These are phyloP conservation scores for Davidsoniella australis DNA, from an alignment of 2,329 filamentous ascomycete species.

Conservation along the genomic window DNA sequence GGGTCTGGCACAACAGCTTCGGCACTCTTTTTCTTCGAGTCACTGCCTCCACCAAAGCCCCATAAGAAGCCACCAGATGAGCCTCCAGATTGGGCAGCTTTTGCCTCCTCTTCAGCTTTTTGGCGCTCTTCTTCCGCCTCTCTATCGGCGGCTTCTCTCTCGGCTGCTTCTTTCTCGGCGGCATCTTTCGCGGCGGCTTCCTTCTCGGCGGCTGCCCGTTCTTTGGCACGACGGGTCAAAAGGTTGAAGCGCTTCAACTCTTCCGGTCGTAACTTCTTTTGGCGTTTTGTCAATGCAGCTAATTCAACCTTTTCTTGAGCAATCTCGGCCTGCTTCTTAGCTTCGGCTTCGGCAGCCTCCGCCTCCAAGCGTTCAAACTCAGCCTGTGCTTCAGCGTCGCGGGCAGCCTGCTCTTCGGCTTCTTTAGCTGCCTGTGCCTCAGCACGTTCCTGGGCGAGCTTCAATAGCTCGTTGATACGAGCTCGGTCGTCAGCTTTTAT, in stretches of 20 bases:
- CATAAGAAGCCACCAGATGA: neutral
- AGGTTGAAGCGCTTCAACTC: slow-evolving; percentile 28
- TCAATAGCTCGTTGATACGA: slow-evolving; percentile 2
- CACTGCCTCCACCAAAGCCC: slow-evolving; percentile 1
- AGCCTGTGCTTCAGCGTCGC: slow-evolving; percentile 15
- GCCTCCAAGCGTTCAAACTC: slow-evolving; percentile 8
- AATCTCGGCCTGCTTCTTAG: neutral
- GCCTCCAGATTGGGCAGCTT: slow-evolving; percentile 8
- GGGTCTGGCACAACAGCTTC: neutral
- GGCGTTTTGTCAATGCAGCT: slow-evolving; percentile 28
- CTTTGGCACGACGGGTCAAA: slow-evolving; percentile 21
- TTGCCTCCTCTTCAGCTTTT: neutral
- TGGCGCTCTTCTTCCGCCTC: slow-evolving; percentile 1
- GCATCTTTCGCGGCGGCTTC: slow-evolving; percentile 18
- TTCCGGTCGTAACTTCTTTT: slow-evolving; percentile 30
- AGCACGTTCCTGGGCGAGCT: neutral
- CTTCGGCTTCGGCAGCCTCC: neutral
- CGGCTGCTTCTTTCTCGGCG: slow-evolving; percentile 16
- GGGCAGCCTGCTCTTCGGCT: slow-evolving; percentile 15
- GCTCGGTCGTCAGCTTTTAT: neutral
- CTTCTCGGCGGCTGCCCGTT: slow-evolving; percentile 23
- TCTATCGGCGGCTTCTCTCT: slow-evolving; percentile 21
- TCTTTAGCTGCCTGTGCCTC: slow-evolving; percentile 15
- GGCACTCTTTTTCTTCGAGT: slow-evolving; percentile 4
- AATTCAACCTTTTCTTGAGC: slow-evolving; percentile 21